A percentile compares a stretch with the other conserved stretches of the same genome.
These are phyloP conservation scores for Chlorella vulgaris DNA, from an alignment of 139 green algal species.

Conservation along the genomic window DNA sequence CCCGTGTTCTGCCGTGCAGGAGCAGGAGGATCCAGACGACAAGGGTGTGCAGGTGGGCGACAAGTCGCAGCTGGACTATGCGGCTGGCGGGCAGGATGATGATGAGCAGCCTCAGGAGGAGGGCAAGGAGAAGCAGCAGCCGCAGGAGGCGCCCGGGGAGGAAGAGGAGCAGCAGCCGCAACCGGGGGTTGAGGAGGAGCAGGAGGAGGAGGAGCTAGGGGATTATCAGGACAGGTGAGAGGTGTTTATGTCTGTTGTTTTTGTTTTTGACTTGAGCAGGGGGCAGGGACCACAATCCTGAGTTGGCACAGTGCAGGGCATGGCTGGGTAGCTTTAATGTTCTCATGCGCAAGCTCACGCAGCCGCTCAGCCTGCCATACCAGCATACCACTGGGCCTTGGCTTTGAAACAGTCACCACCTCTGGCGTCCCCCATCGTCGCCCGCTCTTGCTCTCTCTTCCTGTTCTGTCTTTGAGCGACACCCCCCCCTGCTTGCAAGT, in stretches of 20 bases:
- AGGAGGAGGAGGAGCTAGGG: constrained; percentile 57
- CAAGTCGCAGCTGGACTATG: constrained; percentile 79
- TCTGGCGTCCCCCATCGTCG: too few relatives aligned
- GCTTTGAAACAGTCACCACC: neutral
- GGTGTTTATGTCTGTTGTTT: neutral
- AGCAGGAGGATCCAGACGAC: constrained; percentile 23
- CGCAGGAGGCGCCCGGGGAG: constrained; percentile 37
- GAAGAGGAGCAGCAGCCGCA: constrained; percentile 50
- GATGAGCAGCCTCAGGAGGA: constrained; percentile 56
- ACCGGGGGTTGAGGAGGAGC: constrained; percentile 19
- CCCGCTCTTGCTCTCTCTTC: too few relatives aligned
- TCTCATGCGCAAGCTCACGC: too few relatives aligned
- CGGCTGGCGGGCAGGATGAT: constrained; percentile 54
- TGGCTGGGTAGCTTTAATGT: too few relatives aligned
- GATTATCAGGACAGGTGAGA: constrained; percentile 50
- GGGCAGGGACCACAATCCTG: too few relatives aligned
- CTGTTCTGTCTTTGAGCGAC: too few relatives aligned
- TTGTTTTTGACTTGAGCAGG: neutral
- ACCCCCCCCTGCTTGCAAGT: neutral
- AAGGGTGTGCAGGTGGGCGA: constrained; percentile 65
- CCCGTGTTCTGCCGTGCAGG: neutral
- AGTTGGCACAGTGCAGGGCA: too few relatives aligned
- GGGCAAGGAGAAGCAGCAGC: constrained; percentile 48
- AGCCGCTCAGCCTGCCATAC: too few relatives aligned
- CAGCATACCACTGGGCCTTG: too few relatives aligned